phyloP scores from a whole-genome alignment of 441 rosid genomes.

The Brassica balearica region DNA sequence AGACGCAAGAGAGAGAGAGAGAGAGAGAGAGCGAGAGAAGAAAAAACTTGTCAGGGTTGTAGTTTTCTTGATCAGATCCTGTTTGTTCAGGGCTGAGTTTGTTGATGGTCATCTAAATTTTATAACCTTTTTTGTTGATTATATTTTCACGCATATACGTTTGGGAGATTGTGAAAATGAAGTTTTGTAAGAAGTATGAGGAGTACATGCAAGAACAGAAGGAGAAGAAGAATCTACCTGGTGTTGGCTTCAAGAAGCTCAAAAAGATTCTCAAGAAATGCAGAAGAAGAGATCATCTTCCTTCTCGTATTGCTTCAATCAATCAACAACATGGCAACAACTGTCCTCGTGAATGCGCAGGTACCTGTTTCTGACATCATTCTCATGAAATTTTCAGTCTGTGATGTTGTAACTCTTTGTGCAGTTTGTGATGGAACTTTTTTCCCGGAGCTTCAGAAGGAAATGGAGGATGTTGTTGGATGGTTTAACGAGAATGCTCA shows the following conservation, averaged over 20 bases:
- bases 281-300: slow-evolving; percentile 51
- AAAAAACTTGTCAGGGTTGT: neutral
- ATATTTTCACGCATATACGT: neutral
- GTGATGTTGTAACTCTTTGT: neutral
- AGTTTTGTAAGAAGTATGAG: slow-evolving; percentile 89
- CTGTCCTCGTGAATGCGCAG: slow-evolving; percentile 70
- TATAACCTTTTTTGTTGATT: slow-evolving; percentile 2
- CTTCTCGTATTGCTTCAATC: slow-evolving; percentile 37
- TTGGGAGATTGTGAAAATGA: slow-evolving; percentile 51
- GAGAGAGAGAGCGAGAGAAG: slow-evolving; percentile 7
- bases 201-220: slow-evolving; percentile 77
- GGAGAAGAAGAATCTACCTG: slow-evolving; percentile 64
- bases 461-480: slow-evolving; percentile 83
- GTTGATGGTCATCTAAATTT: slow-evolving; percentile 47
- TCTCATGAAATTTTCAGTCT: neutral
- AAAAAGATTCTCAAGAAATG: slow-evolving; percentile 84
- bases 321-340: slow-evolving; percentile 38
- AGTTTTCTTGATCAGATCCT: slow-evolving; percentile 6
- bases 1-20: slow-evolving; percentile 31
- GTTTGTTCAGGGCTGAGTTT: slow-evolving; percentile 8
- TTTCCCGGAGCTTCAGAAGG: slow-evolving; percentile 84
- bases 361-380: slow-evolving; percentile 37
- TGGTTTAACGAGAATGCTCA: slow-evolving; percentile 81
- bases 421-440: slow-evolving; percentile 88
- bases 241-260: slow-evolving; percentile 82